phyloP scores from a whole-genome alignment of 176 grass and related monocot species.

The Carex scoparia region DNA sequence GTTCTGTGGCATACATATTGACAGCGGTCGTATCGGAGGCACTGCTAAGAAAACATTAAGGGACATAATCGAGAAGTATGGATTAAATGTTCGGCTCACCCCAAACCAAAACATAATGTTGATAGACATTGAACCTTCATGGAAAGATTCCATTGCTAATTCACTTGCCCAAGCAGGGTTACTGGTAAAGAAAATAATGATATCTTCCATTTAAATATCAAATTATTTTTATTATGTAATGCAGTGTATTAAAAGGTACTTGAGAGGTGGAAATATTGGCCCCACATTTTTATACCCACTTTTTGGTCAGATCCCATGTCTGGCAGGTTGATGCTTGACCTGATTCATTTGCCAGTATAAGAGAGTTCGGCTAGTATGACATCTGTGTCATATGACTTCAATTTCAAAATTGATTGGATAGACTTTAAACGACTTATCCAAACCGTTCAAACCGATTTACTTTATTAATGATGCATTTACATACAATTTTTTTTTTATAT shows the following conservation, averaged over 20 bases:
- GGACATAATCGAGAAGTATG: conserved; percentile 93
- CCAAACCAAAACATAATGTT: conserved; percentile 96
- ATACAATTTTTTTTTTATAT: too few species aligned
- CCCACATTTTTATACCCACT: background rate
- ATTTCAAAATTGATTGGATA: too few species aligned
- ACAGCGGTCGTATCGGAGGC: conserved; percentile 82
- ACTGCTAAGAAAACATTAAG: conserved; percentile 77
- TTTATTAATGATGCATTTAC: too few species aligned
- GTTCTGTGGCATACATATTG: conserved; percentile 94
- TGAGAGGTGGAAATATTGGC: background rate
- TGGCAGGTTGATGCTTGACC: background rate
- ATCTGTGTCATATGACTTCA: too few species aligned
- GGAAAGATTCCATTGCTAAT: conserved; percentile 51
- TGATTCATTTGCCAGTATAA: background rate
- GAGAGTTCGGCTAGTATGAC: too few species aligned
- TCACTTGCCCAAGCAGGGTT: conserved; percentile 84
- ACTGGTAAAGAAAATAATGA: conserved; percentile 44
- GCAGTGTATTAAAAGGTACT: background rate
- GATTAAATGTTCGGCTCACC: conserved; percentile 72
- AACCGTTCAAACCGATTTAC: too few species aligned
- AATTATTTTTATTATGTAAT: background rate
- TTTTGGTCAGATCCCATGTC: background rate
- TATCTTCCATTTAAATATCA: background rate
- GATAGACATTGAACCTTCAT: conserved; percentile 67
- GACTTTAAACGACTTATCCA: too few species aligned